These are phyloP conservation scores for Tetracladium maxilliforme DNA, from an alignment of 2,329 filamentous ascomycete genomes.

Conservation along the genomic window DNA sequence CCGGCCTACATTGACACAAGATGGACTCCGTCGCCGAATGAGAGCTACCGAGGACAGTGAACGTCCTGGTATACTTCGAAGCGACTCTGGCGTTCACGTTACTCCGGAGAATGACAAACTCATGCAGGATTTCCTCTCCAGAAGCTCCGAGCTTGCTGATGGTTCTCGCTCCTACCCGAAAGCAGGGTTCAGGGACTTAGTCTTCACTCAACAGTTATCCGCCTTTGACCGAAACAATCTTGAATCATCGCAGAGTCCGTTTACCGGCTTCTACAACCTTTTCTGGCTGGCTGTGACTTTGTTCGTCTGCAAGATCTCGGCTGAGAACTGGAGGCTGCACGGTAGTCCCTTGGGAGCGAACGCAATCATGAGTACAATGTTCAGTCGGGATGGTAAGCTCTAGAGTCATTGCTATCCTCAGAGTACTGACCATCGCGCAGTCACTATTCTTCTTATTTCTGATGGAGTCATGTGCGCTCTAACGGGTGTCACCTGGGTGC, in stretches of 20 bases:
- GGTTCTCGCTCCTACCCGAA: too few relatives aligned
- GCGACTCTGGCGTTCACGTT: too few relatives aligned
- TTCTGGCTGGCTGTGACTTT: constrained; percentile 62
- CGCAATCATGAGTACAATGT: constrained; percentile 59
- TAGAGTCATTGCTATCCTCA: constrained; percentile 16
- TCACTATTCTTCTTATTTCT: constrained; percentile 40
- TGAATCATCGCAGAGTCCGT: constrained; percentile 48
- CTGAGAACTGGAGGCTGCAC: constrained; percentile 52
- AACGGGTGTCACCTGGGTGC: constrained; percentile 47
- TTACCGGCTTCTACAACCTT: constrained; percentile 66
- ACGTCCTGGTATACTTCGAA: too few relatives aligned
- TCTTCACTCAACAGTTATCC: constrained; percentile 61
- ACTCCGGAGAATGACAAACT: too few relatives aligned
- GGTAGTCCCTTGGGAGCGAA: constrained; percentile 56
- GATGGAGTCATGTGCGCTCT: constrained; percentile 56
- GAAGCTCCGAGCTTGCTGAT: too few relatives aligned
- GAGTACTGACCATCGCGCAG: constrained; percentile 10
- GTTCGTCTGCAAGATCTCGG: constrained; percentile 50
- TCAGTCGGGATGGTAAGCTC: constrained; percentile 32
- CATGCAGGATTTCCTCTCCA: too few relatives aligned
- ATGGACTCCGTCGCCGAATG: too few relatives aligned
- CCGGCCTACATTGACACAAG: too few relatives aligned
- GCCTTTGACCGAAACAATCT: constrained; percentile 62
- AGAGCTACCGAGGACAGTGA: too few relatives aligned
- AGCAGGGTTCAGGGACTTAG: constrained; percentile 38